A percentile compares a stretch with the other conserved stretches of the same genome.
phyloP scores from a whole-genome alignment of 345 rosid genomes.

The Salix caprea region DNA sequence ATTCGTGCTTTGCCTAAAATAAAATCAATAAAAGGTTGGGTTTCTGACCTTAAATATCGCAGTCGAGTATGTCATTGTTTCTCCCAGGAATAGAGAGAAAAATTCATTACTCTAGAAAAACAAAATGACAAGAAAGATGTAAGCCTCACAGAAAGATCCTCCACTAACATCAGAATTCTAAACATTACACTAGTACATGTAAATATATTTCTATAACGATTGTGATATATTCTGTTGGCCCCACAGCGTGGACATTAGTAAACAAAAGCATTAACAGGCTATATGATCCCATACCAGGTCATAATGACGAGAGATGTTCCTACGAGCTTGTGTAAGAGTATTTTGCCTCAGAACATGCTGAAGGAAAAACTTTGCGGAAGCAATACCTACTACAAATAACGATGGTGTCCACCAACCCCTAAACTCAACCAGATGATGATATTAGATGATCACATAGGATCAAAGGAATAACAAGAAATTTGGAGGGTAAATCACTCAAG shows the following conservation, averaged over 20 bases:
- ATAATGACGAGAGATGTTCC: constrained; percentile 85
- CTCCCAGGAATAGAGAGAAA: constrained; percentile 73
- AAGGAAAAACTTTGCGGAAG: constrained; percentile 72
- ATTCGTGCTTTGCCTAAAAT: not conserved
- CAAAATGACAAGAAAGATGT: not conserved
- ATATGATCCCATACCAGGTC: constrained; percentile 55
- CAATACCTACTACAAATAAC: constrained; percentile 62
- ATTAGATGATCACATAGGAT: too few species aligned
- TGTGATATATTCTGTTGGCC: too few species aligned
- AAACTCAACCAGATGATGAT: too few species aligned
- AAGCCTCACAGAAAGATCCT: not conserved
- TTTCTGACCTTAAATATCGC: constrained; percentile 70
- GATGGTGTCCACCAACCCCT: constrained; percentile 99
- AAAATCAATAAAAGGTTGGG: not conserved
- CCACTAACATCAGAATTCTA: too few species aligned
- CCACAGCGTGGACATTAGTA: too few species aligned
- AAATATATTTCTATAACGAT: too few species aligned
- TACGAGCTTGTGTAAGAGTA: constrained; percentile 83
- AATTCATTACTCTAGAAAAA: constrained; percentile 67
- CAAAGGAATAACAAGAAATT: too few species aligned
- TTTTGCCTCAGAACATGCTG: constrained; percentile 72
- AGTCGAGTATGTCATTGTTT: constrained; percentile 84
- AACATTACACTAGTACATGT: too few species aligned
- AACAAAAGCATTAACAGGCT: too few species aligned
- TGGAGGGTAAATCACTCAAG: too few species aligned